Conservation (phyloP, 148 eudicot species). For the Silene latifolia region DNA sequence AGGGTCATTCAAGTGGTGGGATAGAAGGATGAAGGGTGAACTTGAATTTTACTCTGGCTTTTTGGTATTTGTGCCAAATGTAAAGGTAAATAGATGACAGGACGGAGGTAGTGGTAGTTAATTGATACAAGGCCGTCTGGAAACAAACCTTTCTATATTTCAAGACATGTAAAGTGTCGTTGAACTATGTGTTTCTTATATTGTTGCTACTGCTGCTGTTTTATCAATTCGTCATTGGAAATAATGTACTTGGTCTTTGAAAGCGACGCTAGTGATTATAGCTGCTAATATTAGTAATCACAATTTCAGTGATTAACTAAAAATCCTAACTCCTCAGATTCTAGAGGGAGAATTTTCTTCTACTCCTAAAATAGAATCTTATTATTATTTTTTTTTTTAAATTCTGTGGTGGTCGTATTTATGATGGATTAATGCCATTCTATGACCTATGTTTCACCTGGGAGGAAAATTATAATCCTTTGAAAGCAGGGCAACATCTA, state of each 20-base stretch:
- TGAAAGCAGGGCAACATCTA: neutral
- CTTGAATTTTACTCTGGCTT: neutral
- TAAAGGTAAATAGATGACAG: neutral
- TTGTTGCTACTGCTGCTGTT: neutral
- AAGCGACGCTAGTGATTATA: conserved; percentile 5
- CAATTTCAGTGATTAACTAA: neutral
- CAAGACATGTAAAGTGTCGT: neutral
- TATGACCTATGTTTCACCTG: neutral
- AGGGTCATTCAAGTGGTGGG: too few species aligned
- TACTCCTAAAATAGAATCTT: neutral
- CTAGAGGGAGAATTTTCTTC: neutral
- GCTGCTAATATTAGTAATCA: neutral
- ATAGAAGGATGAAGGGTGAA: neutral
- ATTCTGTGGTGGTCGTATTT: neutral
- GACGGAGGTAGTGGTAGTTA: neutral
- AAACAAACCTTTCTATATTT: neutral
- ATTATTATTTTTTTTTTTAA: neutral
- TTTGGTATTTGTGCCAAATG: neutral
- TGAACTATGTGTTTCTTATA: neutral
- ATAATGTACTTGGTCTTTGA: conserved; percentile 1
- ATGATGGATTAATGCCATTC: neutral
- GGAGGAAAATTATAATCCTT: neutral
- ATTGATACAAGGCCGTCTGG: neutral
- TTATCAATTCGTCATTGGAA: neutral
- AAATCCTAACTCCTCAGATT: neutral